These are phyloP conservation scores for Pyrus pyrifolia DNA, from an alignment of 306 rosid genomes.

Conservation along the genomic window DNA sequence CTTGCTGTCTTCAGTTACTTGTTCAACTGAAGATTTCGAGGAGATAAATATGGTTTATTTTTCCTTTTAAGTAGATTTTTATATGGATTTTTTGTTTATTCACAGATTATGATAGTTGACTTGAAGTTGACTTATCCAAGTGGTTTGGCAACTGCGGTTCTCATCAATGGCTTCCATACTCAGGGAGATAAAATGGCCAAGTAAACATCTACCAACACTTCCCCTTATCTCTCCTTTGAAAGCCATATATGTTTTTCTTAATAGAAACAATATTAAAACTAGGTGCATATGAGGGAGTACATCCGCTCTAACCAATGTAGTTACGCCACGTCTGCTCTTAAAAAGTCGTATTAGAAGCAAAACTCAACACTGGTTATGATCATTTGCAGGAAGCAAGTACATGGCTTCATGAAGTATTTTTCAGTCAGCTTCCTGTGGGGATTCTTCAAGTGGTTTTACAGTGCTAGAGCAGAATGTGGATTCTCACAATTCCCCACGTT, in stretches of 20 bases:
- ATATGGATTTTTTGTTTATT: not conserved
- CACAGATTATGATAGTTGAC: slow-evolving; percentile 90
- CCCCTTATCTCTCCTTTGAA: not conserved
- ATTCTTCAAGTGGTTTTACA: slow-evolving; percentile 85
- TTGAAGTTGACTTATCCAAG: slow-evolving; percentile 81
- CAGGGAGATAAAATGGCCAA: slow-evolving; percentile 82
- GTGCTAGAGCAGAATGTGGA: slow-evolving; percentile 70
- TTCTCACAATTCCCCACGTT: slow-evolving; percentile 80
- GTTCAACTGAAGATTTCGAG: not conserved
- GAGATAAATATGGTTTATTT: not conserved
- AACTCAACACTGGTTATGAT: not conserved
- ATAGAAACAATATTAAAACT: too few species aligned
- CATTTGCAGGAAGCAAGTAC: slow-evolving; percentile 68
- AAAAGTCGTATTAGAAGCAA: not conserved
- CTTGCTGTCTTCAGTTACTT: not conserved
- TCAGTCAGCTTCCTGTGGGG: slow-evolving; percentile 86
- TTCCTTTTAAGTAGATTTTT: not conserved
- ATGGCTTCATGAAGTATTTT: slow-evolving; percentile 74
- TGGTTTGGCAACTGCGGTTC: slow-evolving; percentile 93
- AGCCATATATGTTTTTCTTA: not conserved
- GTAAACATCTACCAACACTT: slow-evolving; percentile 47
- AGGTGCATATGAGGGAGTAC: too few species aligned
- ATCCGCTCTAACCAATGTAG: not conserved
- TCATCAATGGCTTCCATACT: slow-evolving; percentile 92
- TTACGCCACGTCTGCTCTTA: not conserved